Percentiles rank a stretch among this genome's conserved stretches.
Conservation (phyloP, 495 filamentous ascomycete genomes). For the Talaromyces proteolyticus region DNA sequence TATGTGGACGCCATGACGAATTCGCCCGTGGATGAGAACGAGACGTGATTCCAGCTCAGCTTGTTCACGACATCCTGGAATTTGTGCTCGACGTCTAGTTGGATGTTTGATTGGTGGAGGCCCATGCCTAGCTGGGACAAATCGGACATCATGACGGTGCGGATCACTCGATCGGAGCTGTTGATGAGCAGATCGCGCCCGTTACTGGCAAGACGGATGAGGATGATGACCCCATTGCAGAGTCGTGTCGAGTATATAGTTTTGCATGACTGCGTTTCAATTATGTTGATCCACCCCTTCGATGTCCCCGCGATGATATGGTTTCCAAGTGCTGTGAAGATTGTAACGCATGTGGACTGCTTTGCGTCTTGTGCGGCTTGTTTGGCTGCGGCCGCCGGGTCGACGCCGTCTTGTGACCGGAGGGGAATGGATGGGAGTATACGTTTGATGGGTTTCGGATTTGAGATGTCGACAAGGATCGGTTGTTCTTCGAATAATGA, state of each 20-base stretch:
- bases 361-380: slow-evolving; percentile 88
- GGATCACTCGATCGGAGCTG: slow-evolving; percentile 84
- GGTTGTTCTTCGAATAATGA: slow-evolving; percentile 92
- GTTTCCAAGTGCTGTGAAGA: slow-evolving; percentile 78
- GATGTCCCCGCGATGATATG: slow-evolving; percentile 88
- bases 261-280: slow-evolving; percentile 68
- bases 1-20: slow-evolving; percentile 83
- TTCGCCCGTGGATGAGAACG: slow-evolving; percentile 88
- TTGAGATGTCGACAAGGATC: slow-evolving; percentile 73
- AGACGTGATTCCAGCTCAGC: slow-evolving; percentile 90
- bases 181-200: slow-evolving; percentile 86
- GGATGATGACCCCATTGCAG: slow-evolving; percentile 82
- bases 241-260: slow-evolving; percentile 84
- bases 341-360: slow-evolving; percentile 82
- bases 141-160: slow-evolving; percentile 75
- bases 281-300: slow-evolving; percentile 93
- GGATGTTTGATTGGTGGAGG: slow-evolving; percentile 49
- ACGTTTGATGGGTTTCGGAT: slow-evolving; percentile 58
- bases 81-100: slow-evolving; percentile 91
- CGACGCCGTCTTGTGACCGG: slow-evolving; percentile 56
- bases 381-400: slow-evolving; percentile 64
- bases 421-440: slow-evolving; percentile 77
- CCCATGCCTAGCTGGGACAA: slow-evolving; percentile 42
- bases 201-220: slow-evolving; percentile 73
- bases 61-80: slow-evolving; percentile 97